These are phyloP conservation scores for Cyclotella atomus DNA, from an alignment of 108 stramenopile species.

Conservation along the genomic window DNA sequence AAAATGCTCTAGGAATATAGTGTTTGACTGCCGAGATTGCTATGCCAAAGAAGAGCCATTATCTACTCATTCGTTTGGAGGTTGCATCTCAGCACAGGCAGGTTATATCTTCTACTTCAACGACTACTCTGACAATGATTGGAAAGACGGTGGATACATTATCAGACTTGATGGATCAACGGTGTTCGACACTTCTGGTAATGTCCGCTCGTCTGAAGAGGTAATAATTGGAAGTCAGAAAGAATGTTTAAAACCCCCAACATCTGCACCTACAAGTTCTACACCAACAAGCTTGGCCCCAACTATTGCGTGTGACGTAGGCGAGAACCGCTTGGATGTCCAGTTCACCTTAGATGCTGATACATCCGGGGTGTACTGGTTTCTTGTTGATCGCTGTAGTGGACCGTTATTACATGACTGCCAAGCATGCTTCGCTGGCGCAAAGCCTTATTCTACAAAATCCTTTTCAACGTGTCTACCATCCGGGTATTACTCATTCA, in stretches of 20 bases:
- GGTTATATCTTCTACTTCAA: neutral
- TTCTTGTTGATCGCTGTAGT: neutral
- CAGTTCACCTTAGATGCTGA: constrained; percentile 3
- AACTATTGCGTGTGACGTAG: neutral
- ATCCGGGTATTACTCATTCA: neutral
- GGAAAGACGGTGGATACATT: constrained; percentile 7
- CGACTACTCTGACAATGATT: constrained; percentile 3
- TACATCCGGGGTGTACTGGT: neutral
- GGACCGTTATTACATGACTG: neutral
- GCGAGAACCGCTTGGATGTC: neutral
- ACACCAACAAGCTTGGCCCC: neutral
- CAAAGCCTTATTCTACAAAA: neutral
- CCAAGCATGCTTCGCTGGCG: neutral
- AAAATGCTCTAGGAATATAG: constrained; percentile 3
- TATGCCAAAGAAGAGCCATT: neutral
- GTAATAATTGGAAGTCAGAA: neutral
- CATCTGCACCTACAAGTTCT: neutral
- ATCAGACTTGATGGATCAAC: neutral
- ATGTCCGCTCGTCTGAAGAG: neutral
- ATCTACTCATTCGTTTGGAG: constrained; percentile 4
- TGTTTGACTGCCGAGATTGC: constrained; percentile 1
- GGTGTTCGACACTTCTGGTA: neutral
- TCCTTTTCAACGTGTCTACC: constrained; percentile 1
- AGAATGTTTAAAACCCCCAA: neutral
- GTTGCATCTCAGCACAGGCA: constrained; percentile 1